These are phyloP conservation scores for Pseudoneurospora amorphoporcata DNA, from an alignment of 495 filamentous ascomycete species.

Conservation along the genomic window DNA sequence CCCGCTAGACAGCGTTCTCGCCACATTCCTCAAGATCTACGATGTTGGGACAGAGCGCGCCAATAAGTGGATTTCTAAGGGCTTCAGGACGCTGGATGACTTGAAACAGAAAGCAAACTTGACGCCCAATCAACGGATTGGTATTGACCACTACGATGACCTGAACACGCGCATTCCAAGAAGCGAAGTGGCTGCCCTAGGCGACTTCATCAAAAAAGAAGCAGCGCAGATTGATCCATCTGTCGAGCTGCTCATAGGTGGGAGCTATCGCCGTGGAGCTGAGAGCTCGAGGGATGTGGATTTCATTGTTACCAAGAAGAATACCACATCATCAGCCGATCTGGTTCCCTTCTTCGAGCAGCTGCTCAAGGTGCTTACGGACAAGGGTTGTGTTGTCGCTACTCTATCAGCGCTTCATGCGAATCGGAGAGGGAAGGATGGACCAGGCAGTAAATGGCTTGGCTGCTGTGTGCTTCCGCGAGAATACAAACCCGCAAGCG, in stretches of 20 bases:
- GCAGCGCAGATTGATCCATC: constrained; percentile 49
- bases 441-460: constrained; percentile 68
- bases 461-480: constrained; percentile 64
- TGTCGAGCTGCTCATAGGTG: constrained; percentile 60
- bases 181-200: constrained; percentile 62
- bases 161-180: constrained; percentile 76
- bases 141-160: constrained; percentile 74
- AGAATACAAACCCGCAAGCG: constrained; percentile 3
- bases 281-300: constrained; percentile 73
- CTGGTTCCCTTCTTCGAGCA: constrained; percentile 54
- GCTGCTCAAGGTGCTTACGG: constrained; percentile 53
- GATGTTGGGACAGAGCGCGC: constrained; percentile 65
- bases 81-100: constrained; percentile 66
- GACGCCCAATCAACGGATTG: constrained; percentile 65
- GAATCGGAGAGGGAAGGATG: constrained; percentile 15
- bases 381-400: constrained; percentile 47
- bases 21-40: constrained; percentile 67
- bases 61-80: constrained; percentile 66
- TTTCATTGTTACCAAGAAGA: constrained; percentile 67
- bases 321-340: constrained; percentile 46
- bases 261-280: constrained; percentile 79
- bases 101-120: constrained; percentile 53
- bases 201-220: constrained; percentile 51
- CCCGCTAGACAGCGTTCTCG: constrained; percentile 51
- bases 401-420: constrained; percentile 31